A percentile compares a stretch with the other conserved stretches of the same genome.
Evolutionary conservation across 2,329 filamentous ascomycete genomes (phyloP).

Genomic region (Diaporthe ilicicola): DNA sequence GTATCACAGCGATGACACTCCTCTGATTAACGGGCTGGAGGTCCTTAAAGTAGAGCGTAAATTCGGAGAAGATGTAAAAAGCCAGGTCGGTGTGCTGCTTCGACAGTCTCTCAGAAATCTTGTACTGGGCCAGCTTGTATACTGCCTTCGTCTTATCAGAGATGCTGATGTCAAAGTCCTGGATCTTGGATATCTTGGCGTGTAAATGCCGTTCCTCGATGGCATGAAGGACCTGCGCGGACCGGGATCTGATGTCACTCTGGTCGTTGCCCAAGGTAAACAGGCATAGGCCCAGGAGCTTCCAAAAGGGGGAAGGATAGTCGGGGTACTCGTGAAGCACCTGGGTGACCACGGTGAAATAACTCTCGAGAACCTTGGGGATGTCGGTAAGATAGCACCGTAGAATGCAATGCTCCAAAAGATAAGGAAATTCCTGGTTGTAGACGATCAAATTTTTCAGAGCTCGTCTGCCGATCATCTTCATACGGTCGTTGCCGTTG

Average conservation of each 20-base stretch:
- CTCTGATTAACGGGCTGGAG: conserved; percentile 84
- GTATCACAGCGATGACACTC: conserved; percentile 91
- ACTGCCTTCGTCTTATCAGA: conserved; percentile 98
- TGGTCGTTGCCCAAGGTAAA: conserved; percentile 94
- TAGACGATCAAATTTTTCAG: conserved; percentile 89
- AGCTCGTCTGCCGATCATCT: conserved; percentile 86
- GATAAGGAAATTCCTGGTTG: conserved; percentile 85
- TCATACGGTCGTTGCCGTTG: conserved; percentile 89
- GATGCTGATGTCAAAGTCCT: conserved; percentile 98
- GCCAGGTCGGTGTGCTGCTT: conserved; percentile 89
- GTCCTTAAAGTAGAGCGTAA: conserved; percentile 91
- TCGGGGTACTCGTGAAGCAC: conserved; percentile 85
- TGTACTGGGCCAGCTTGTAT: conserved; percentile 96
- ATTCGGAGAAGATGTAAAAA: conserved; percentile 95
- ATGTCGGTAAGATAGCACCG: conserved; percentile 87
- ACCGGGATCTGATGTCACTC: conserved; percentile 88
- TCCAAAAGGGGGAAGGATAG: conserved; percentile 89
- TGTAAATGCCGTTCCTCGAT: conserved; percentile 83
- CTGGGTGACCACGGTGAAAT: conserved; percentile 91
- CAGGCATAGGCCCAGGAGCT: conserved; percentile 84
- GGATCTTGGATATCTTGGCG: conserved; percentile 82
- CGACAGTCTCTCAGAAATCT: conserved; percentile 89
- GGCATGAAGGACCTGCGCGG: conserved; percentile 79
- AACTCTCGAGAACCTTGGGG: conserved; percentile 89
- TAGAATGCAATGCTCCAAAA: conserved; percentile 89